Evolutionary conservation across 805 yeast genomes (phyloP), one percentile per base, ranked within the genome.

Genomic region (Scheffersomyces amazonensis): DNA sequence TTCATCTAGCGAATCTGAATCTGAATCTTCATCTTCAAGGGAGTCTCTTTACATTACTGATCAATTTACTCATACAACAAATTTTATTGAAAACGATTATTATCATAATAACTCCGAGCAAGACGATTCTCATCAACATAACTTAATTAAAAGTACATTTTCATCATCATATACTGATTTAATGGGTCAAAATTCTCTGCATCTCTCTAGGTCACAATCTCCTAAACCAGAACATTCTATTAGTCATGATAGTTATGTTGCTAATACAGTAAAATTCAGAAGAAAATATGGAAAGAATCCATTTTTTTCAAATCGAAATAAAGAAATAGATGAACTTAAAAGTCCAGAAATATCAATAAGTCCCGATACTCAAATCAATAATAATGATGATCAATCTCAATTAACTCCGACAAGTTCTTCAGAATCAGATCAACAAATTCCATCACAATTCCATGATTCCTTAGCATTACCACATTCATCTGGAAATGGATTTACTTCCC

Each of bases 201-300:
- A 27, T 27, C 28, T 24, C 28, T 24, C 28, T 15, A n/a, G 30
- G 17, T 27, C 30, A 13, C n/a, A 27, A 13, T 27, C 30, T 8
- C 30, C 30, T 12, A 27, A 27, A 27, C 30, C 30, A 15, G 30
- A 27, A 17, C 16, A 27, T 13, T 27, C 7, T 15, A 27, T 27
- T 5, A 13, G 17, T 24, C 40, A 31, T 15, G 35, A 36, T n/a
- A 31, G 19, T 16, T 36, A 31, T 16, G 24, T 28, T 5, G 30
- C 35, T 12, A 31, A 36, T 17, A 19, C 34, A 6, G 12, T 23
- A 11, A 18, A n/a, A 8, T 30, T 32, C 7, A 28, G 20, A 18
- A 19, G 27, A 16, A 25, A 37, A 12, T 27, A 27, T 27, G 30
- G 30, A 5, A 27, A 27, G 30, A 27, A 27, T 15, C 30, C 30